Evolutionary conservation across 148 eudicot species (phyloP).

Genomic region (Beta vulgaris): DNA sequence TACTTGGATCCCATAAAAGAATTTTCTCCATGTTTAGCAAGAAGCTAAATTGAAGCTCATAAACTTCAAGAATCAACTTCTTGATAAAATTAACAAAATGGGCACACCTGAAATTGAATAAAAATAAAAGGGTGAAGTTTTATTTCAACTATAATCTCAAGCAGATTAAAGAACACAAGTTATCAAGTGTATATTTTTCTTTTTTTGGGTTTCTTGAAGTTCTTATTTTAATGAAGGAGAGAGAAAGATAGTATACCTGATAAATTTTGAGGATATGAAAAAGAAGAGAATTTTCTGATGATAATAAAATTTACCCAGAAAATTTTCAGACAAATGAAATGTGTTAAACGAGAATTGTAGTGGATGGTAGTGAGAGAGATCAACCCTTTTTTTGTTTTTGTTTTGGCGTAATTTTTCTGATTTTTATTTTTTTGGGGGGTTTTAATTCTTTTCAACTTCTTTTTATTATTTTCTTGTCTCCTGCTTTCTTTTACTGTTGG

Average conservation of each 20-base stretch:
- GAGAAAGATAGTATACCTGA: conserved; percentile 11
- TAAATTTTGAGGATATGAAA: conserved; percentile 18
- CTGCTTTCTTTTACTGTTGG: background rate
- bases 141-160: background rate
- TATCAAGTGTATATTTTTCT: background rate
- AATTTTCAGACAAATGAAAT: conserved; percentile 23
- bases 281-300: conserved; percentile 17
- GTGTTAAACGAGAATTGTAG: conserved; percentile 23
- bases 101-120: conserved; percentile 26
- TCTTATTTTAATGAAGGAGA: background rate
- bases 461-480: no score
- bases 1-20: conserved; percentile 8
- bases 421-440: background rate
- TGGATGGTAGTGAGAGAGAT: conserved; percentile 29
- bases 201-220: background rate
- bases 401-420: conserved; percentile 9
- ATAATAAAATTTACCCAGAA: conserved; percentile 21
- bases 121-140: conserved; percentile 15
- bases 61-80: conserved; percentile 12
- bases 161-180: background rate
- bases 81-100: conserved; percentile 21
- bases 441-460: background rate
- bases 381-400: background rate
- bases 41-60: background rate
- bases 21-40: background rate